These are phyloP conservation scores for Diaporthe vexans DNA, from an alignment of 2,329 filamentous ascomycete species.

Conservation along the genomic window DNA sequence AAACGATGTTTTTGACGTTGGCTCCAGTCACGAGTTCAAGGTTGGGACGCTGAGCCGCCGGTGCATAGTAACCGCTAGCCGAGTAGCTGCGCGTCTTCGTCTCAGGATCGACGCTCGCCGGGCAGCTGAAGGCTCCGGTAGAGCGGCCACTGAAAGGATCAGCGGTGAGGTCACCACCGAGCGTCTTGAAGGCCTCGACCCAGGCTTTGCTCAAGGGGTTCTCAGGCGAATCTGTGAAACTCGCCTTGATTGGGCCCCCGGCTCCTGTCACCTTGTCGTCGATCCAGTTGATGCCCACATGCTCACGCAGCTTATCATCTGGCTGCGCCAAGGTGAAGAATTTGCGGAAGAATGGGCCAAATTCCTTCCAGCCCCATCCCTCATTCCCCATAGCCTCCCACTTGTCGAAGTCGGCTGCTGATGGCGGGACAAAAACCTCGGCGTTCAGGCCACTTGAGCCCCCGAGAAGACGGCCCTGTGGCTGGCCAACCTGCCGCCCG, in stretches of 20 bases:
- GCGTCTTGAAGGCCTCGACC: conserved; percentile 3
- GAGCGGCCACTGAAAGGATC: conserved; percentile 1
- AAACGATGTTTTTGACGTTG: background rate
- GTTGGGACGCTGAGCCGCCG: background rate
- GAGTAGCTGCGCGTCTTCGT: conserved; percentile 8
- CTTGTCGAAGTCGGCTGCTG: background rate
- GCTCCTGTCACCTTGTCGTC: background rate
- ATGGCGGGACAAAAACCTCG: conserved; percentile 7
- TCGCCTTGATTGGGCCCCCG: background rate
- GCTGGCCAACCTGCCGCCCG: conserved; percentile 25
- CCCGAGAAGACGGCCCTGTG: background rate
- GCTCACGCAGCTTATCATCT: background rate
- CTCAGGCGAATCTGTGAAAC: background rate
- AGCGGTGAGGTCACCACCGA: background rate
- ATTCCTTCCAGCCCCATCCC: background rate
- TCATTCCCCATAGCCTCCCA: background rate
- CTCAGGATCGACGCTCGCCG: background rate
- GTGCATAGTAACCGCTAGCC: background rate
- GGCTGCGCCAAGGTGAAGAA: background rate
- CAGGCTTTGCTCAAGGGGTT: conserved; percentile 30
- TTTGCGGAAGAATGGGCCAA: background rate
- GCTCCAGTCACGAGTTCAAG: background rate
- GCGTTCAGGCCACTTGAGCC: conserved; percentile 7
- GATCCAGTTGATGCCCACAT: background rate
- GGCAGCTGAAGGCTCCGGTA: conserved; percentile 10